Conservation (phyloP, 2,329 filamentous ascomycete species). For the Penicillium sp. region DNA sequence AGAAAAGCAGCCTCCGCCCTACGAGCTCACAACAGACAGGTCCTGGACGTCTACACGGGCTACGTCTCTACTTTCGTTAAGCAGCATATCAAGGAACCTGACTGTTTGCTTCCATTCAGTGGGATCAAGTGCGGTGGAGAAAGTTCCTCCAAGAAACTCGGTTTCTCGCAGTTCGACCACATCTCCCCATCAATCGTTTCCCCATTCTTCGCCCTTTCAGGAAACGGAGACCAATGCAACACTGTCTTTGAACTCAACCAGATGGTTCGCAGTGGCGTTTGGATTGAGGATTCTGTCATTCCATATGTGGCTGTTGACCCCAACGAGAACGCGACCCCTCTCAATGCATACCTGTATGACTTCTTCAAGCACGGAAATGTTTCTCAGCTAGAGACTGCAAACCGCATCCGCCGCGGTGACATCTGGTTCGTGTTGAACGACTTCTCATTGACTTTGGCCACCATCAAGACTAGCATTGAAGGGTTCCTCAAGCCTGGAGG, state of each 20-base stretch:
- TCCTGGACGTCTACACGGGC: constrained; percentile 63
- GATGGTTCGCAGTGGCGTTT: constrained; percentile 66
- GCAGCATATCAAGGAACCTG: constrained; percentile 59
- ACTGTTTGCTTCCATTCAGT: constrained; percentile 61
- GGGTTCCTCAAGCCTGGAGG: constrained; percentile 31
- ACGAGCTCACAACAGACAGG: constrained; percentile 63
- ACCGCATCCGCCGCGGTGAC: constrained; percentile 65
- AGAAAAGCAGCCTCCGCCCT: constrained; percentile 57
- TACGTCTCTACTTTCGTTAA: constrained; percentile 70
- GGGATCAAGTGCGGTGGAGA: constrained; percentile 35
- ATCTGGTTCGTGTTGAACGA: constrained; percentile 73
- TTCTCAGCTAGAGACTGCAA: constrained; percentile 60
- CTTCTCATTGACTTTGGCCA: constrained; percentile 54
- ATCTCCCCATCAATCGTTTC: constrained; percentile 31
- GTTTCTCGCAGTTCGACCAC: neutral
- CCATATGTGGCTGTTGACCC: constrained; percentile 66
- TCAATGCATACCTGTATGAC: constrained; percentile 59
- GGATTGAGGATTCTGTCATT: constrained; percentile 71
- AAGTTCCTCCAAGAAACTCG: neutral
- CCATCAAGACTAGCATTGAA: constrained; percentile 35
- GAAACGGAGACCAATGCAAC: constrained; percentile 62
- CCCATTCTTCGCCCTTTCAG: constrained; percentile 70
- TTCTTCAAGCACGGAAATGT: constrained; percentile 74
- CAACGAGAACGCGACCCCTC: constrained; percentile 49
- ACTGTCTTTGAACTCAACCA: constrained; percentile 67